phyloP scores from a whole-genome alignment of 495 filamentous ascomycete genomes.

The Daldinia caldariorum region DNA sequence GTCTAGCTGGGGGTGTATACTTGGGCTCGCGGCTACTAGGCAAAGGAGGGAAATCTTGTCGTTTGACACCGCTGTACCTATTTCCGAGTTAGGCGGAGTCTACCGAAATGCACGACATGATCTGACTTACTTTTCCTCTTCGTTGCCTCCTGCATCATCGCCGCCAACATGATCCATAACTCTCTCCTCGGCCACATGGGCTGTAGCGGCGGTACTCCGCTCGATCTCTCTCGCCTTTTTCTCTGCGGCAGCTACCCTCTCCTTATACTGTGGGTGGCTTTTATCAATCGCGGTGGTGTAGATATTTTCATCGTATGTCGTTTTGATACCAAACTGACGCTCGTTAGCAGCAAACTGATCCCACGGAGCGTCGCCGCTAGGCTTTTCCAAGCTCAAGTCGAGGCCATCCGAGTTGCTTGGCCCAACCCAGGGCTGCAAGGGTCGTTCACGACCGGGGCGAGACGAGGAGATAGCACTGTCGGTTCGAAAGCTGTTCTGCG shows the following conservation, averaged over 20 bases:
- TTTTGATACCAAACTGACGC: conserved; percentile 83
- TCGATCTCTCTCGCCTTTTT: conserved; percentile 92
- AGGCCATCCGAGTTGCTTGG: conserved; percentile 69
- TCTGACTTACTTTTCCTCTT: conserved; percentile 84
- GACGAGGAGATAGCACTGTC: conserved; percentile 88
- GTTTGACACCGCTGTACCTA: conserved; percentile 91
- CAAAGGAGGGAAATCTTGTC: conserved; percentile 73
- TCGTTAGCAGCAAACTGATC: conserved; percentile 96
- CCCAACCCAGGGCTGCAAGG: conserved; percentile 82
- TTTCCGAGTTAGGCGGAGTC: conserved; percentile 47
- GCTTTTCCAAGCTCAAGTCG: conserved; percentile 75
- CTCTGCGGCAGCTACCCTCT: conserved; percentile 78
- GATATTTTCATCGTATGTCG: conserved; percentile 89
- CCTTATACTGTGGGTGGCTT: conserved; percentile 79
- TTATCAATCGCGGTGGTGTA: conserved; percentile 93
- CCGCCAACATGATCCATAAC: conserved; percentile 67
- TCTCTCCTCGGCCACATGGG: conserved; percentile 89
- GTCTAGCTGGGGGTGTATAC: conserved; percentile 88
- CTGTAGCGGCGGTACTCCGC: conserved; percentile 69
- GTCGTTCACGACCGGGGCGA: conserved; percentile 72
- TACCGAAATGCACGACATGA: neutral
- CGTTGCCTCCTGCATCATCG: conserved; percentile 69
- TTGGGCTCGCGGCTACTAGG: conserved; percentile 70
- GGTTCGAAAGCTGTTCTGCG: conserved; percentile 72
- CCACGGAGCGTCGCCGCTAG: conserved; percentile 66